Conservation (phyloP, 176 grass and related monocot species). For the Poa pratensis region DNA sequence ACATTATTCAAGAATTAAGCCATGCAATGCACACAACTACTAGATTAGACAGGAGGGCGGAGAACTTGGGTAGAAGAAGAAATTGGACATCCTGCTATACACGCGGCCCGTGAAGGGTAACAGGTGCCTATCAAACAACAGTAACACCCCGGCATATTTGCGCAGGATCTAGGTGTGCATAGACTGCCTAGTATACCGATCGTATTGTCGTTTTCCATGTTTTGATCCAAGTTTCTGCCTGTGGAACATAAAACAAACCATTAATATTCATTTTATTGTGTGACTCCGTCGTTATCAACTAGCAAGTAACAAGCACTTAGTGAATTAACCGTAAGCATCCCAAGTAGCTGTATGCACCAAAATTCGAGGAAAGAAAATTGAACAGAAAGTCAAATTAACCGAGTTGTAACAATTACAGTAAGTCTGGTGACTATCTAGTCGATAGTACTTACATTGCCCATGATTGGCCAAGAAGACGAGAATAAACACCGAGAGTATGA, state of each 20-base stretch:
- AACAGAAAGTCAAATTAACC: neutral
- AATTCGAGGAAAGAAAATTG: neutral
- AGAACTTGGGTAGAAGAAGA: neutral
- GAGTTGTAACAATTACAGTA: neutral
- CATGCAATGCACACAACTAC: neutral
- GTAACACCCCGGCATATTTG: neutral
- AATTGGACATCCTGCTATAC: neutral
- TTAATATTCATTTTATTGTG: neutral
- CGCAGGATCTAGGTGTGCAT: neutral
- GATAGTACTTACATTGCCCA: neutral
- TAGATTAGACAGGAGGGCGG: neutral
- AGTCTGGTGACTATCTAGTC: neutral
- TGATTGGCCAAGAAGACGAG: neutral
- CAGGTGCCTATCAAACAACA: neutral
- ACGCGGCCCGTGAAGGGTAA: neutral
- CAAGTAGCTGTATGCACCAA: neutral
- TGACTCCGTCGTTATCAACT: neutral
- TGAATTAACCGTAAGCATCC: neutral
- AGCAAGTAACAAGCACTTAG: neutral
- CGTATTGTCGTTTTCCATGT: neutral
- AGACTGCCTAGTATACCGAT: rapidly evolving
- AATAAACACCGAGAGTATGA: neutral
- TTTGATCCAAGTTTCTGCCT: constrained; percentile 6
- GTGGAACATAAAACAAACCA: neutral
- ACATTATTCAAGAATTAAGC: constrained; percentile 6